A percentile compares a stretch with the other conserved stretches of the same genome.
phyloP scores from a whole-genome alignment of 1,139 yeast species.

The Debaryomyces sp. region DNA sequence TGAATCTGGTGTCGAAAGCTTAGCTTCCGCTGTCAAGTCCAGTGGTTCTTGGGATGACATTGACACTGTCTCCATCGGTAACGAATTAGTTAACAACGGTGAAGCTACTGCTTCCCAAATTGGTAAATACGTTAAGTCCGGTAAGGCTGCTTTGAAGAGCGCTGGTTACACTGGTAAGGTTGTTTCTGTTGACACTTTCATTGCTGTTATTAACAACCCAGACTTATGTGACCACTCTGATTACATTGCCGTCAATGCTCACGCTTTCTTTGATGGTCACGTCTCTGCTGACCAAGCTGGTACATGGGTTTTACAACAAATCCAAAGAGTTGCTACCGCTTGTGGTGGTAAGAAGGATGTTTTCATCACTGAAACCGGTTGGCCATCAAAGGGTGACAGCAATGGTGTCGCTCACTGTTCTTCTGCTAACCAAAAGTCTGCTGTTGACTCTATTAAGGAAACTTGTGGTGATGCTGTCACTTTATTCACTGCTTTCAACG shows the following conservation, averaged over 20 bases:
- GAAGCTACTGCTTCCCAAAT: slow-evolving; percentile 61
- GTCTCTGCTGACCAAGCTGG: slow-evolving; percentile 69
- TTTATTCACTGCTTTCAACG: slow-evolving; percentile 82
- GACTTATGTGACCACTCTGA: slow-evolving; percentile 75
- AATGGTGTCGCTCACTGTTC: slow-evolving; percentile 75
- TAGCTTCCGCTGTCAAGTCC: slow-evolving; percentile 51
- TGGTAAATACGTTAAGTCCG: slow-evolving; percentile 52
- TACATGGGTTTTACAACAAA: slow-evolving; percentile 68
- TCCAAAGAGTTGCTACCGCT: slow-evolving; percentile 59
- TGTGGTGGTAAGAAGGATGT: slow-evolving; percentile 66
- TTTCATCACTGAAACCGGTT: slow-evolving; percentile 82
- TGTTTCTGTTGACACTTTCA: slow-evolving; percentile 84
- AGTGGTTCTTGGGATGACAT: slow-evolving; percentile 66
- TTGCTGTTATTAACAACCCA: slow-evolving; percentile 79
- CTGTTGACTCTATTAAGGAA: slow-evolving; percentile 59
- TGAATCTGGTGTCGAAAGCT: slow-evolving; percentile 44
- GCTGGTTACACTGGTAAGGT: slow-evolving; percentile 78
- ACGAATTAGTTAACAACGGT: slow-evolving; percentile 84
- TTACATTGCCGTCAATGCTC: slow-evolving; percentile 86
- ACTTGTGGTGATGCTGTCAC: slow-evolving; percentile 60
- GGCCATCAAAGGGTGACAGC: slow-evolving; percentile 80
- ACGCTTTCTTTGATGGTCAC: slow-evolving; percentile 83
- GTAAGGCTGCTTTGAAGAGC: slow-evolving; percentile 55
- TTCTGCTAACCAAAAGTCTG: slow-evolving; percentile 60
- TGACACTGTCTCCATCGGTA: slow-evolving; percentile 79